Base-by-base conservation (phyloP, 305 asterid genomes). In the Andrographis paniculata region DNA sequence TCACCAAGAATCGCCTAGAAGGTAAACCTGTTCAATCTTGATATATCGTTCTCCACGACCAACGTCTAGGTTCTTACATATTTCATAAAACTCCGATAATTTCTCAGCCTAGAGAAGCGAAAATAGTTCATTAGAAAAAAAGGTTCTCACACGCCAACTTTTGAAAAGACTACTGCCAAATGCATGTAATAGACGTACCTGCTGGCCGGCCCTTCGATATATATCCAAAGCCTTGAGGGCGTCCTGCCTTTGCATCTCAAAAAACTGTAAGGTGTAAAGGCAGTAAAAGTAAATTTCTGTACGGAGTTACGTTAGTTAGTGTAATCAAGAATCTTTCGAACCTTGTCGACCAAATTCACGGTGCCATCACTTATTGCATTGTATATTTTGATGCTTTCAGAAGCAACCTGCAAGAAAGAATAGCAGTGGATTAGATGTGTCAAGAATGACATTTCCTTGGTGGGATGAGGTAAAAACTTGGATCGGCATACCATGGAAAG, bases 341-440 rank as follows among this genome's bases (percentile, higher is more conserved):
- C 97, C 97, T 92, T 92, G 78, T 92, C 99, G 47, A 92, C 95
- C 78, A 92, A 66, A 73, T 92, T 92, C 50, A 81, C 87, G 3
- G 86, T 60, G 20, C 93, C 99, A 52, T 84, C 99, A 63, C 91
- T 79, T 36, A 87, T 81, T 6, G 95, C 95, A 45, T 67, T 84
- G 62, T 81, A 92, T 54, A 92, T 76, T 63, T 87, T 92, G 52
- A 81, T 72, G 77, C 99, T 92, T 72, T 92, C 97, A 1, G 80
- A 53, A 70, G 99, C 97, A 70, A 84, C 97, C 99, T 91, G 65
- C 8, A 59, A 17, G 23, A 45, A 66, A 43, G 6, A 50, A 45
- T 50, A 42, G 58, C 2, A 42, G 37, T 58, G 22, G 17, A 53
- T 58, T 43, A 56, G 56, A 59, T 22, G 28, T 18, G 11, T 23